Conservation (phyloP, 108 stramenopile species). For the Skeletonema potamos region DNA sequence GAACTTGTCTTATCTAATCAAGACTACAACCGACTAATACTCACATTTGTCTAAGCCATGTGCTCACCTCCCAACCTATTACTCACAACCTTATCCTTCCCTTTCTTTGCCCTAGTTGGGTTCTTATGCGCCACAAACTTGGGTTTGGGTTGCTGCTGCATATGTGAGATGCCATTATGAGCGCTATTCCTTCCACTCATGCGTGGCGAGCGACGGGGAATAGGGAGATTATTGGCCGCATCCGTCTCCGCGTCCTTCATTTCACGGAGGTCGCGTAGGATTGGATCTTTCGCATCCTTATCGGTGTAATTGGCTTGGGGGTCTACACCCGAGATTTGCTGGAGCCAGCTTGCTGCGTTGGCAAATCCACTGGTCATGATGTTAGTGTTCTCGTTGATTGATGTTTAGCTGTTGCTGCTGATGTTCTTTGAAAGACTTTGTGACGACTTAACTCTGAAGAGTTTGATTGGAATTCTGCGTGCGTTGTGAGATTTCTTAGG, state of each 20-base stretch:
- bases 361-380: constrained; percentile 35
- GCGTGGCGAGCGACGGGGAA: not conserved
- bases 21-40: too few species aligned
- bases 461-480: not conserved
- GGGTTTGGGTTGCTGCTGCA: constrained; percentile 39
- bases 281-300: constrained; percentile 28
- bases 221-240: constrained; percentile 1
- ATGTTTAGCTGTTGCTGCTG: not conserved
- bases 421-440: not conserved
- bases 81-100: constrained; percentile 7
- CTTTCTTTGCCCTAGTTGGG: constrained; percentile 28
- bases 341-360: constrained; percentile 35
- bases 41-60: constrained; percentile 44
- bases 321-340: constrained; percentile 23
- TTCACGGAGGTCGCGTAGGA: constrained; percentile 20
- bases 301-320: constrained; percentile 8
- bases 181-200: not conserved
- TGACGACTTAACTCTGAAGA: not conserved
- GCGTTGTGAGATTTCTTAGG: not conserved
- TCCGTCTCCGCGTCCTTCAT: constrained; percentile 32
- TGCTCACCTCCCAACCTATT: constrained; percentile 33
- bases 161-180: not conserved
- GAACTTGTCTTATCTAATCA: too few species aligned
- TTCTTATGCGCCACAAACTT: constrained; percentile 36
- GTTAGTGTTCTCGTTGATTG: constrained; percentile 8